Conservation (phyloP, 768 basidiomycete genomes). For the Chalciporus sphaerocephalus region DNA sequence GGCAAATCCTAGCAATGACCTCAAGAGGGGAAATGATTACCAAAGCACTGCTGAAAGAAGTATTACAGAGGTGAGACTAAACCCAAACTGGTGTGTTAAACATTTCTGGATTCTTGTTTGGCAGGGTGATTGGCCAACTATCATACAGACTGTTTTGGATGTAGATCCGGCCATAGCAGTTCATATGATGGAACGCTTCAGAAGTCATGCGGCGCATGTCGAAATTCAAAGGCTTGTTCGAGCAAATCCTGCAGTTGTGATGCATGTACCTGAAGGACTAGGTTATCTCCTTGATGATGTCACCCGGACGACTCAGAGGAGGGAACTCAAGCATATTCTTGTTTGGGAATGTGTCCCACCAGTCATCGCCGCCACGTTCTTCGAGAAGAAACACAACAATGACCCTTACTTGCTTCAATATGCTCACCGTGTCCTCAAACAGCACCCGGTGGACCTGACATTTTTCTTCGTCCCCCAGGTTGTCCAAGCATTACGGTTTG, state of each 20-base stretch:
- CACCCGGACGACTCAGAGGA: constrained; percentile 50
- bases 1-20: constrained; percentile 82
- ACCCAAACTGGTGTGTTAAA: background rate
- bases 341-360: constrained; percentile 89
- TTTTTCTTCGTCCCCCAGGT: constrained; percentile 99
- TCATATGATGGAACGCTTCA: constrained; percentile 86
- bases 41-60: constrained; percentile 52
- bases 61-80: constrained; percentile 52
- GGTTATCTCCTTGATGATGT: constrained; percentile 73
- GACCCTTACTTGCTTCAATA: constrained; percentile 91
- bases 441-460: constrained; percentile 89
- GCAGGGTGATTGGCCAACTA: constrained; percentile 61
- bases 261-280: constrained; percentile 79
- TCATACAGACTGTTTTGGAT: constrained; percentile 75
- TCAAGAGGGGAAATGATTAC: constrained; percentile 61
- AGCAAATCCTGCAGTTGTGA: constrained; percentile 60
- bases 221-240: constrained; percentile 78
- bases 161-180: constrained; percentile 80
- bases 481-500: constrained; percentile 90
- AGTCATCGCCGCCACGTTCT: constrained; percentile 74
- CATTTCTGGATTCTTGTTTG: constrained; percentile 3
- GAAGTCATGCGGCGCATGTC: constrained; percentile 52
- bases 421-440: constrained; percentile 89
- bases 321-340: constrained; percentile 82
- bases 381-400: constrained; percentile 78